Percentiles rank a stretch among this genome's conserved stretches.
Evolutionary conservation across 2,329 filamentous ascomycete species (phyloP).

Genomic region (Colletotrichum noveboracense): DNA sequence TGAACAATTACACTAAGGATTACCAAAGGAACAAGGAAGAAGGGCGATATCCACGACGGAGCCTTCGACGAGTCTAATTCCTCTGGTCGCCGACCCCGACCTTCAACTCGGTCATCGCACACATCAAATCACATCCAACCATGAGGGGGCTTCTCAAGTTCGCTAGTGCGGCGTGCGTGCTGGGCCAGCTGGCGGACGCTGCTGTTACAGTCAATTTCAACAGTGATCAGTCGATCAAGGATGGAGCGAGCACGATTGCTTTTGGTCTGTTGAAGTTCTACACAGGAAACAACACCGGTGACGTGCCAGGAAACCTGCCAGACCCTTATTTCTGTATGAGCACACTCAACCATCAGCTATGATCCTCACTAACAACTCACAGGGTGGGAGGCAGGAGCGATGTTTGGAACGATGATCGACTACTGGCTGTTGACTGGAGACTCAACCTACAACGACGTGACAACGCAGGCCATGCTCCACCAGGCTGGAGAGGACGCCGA

Average conservation of each 20-base stretch:
- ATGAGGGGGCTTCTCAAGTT: constrained; percentile 11
- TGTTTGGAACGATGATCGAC: constrained; percentile 75
- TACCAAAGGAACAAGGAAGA: not conserved
- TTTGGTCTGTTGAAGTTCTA: constrained; percentile 44
- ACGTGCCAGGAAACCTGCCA: constrained; percentile 62
- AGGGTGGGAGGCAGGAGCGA: constrained; percentile 76
- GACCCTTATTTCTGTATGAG: constrained; percentile 68
- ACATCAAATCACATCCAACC: not conserved
- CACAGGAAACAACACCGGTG: constrained; percentile 63
- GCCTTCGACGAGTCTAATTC: not conserved
- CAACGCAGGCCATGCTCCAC: constrained; percentile 63
- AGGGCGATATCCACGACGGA: not conserved
- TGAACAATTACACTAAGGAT: not conserved
- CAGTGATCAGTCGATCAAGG: constrained; percentile 37
- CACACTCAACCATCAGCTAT: constrained; percentile 45
- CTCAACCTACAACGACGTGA: constrained; percentile 65
- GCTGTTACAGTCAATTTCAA: constrained; percentile 10
- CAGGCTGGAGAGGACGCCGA: constrained; percentile 65
- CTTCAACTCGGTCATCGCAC: not conserved
- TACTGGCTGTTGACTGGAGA: constrained; percentile 77
- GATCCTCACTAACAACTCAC: constrained; percentile 43
- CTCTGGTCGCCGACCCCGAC: not conserved
- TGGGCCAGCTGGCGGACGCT: constrained; percentile 5
- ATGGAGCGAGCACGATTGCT: constrained; percentile 41
- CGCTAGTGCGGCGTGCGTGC: constrained; percentile 12